These are phyloP conservation scores for Lactarius psammicola DNA, from an alignment of 768 basidiomycete species.

Conservation along the genomic window DNA sequence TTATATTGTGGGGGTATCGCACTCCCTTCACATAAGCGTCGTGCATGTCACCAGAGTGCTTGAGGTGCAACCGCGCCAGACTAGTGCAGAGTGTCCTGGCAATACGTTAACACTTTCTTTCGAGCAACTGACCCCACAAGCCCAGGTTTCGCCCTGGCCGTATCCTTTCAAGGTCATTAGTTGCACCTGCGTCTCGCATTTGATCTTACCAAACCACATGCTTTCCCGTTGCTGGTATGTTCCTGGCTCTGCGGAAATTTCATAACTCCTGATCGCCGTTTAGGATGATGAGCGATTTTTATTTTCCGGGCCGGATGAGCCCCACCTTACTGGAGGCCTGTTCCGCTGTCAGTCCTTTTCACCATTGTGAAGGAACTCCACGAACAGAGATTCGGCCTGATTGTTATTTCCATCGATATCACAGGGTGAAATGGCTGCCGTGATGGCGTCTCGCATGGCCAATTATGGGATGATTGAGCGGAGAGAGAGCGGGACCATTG, in stretches of 20 bases:
- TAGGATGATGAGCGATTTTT: not conserved
- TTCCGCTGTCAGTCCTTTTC: not conserved
- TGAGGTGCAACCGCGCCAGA: not conserved
- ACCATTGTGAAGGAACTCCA: not conserved
- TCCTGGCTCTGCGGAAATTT: not conserved
- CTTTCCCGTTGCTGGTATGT: not conserved
- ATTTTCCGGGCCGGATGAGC: not conserved
- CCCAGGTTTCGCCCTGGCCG: conserved; percentile 3
- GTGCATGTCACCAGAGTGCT: not conserved
- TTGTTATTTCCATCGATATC: not conserved
- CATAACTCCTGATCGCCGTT: not conserved
- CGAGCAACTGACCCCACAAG: not conserved
- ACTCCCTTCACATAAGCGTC: not conserved
- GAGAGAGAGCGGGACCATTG: not conserved
- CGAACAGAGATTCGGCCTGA: not conserved
- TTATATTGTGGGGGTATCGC: not conserved
- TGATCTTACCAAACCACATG: not conserved
- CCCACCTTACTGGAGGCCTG: not conserved
- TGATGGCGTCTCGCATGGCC: too few species aligned
- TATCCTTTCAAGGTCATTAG: not conserved
- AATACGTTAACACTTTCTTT: too few species aligned
- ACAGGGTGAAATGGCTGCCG: not conserved
- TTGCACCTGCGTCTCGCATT: conserved; percentile 2
- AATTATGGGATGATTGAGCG: conserved; percentile 4
- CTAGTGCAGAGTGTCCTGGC: not conserved